Evolutionary conservation across 2,329 filamentous ascomycete genomes (phyloP).

Genomic region (Pseudonectria buxi): DNA sequence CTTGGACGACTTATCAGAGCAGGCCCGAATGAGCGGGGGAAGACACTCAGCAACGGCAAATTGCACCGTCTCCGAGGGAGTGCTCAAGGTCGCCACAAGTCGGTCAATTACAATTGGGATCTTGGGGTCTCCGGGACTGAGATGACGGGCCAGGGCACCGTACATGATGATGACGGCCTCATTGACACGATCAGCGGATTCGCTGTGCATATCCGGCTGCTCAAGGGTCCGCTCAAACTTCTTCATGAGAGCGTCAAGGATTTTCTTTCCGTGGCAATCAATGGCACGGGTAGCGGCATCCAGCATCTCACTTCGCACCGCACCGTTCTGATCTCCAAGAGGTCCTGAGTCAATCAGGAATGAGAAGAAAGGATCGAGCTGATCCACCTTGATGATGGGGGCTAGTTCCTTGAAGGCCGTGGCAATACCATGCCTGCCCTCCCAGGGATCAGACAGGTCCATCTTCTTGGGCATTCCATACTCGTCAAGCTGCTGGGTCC

Average conservation of each 20-base stretch:
- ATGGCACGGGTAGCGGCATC: constrained; percentile 81
- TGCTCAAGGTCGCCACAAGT: constrained; percentile 79
- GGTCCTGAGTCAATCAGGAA: constrained; percentile 85
- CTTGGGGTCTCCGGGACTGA: constrained; percentile 77
- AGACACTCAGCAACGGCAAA: constrained; percentile 93
- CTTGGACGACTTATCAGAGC: constrained; percentile 65
- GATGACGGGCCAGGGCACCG: constrained; percentile 82
- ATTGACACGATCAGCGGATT: constrained; percentile 82
- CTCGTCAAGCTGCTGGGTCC: constrained; percentile 77
- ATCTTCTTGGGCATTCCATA: constrained; percentile 92
- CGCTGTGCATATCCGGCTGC: constrained; percentile 71
- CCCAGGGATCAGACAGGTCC: constrained; percentile 85
- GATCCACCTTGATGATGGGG: constrained; percentile 56
- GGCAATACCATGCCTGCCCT: constrained; percentile 81
- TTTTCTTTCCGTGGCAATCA: constrained; percentile 68
- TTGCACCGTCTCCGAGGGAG: constrained; percentile 93
- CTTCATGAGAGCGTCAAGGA: constrained; percentile 86
- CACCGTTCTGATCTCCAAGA: constrained; percentile 71
- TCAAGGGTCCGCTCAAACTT: constrained; percentile 87
- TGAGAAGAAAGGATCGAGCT: constrained; percentile 70
- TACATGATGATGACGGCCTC: constrained; percentile 98
- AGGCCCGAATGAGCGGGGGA: constrained; percentile 80
- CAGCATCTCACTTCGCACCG: constrained; percentile 83
- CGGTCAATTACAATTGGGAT: constrained; percentile 83
- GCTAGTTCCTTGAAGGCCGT: constrained; percentile 80